Percentiles rank a stretch among this genome's conserved stretches.
These are phyloP conservation scores for Nicotiana sylvestris DNA, from an alignment of 257 asterid species.

Conservation along the genomic window DNA sequence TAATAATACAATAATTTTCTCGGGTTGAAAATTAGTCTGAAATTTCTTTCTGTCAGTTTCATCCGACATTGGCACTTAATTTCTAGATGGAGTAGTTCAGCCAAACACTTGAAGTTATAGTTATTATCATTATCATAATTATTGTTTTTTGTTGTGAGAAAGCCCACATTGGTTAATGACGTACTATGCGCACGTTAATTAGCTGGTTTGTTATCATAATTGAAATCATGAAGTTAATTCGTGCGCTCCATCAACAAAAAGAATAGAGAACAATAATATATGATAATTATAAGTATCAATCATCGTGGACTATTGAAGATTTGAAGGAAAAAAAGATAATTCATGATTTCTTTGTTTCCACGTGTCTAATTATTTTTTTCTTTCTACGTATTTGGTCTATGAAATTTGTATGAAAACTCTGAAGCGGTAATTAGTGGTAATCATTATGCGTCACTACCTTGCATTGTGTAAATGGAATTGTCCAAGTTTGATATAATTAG, in stretches of 20 bases:
- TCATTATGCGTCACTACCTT: not conserved
- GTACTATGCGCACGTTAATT: conserved; percentile 11
- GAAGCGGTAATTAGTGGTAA: not conserved
- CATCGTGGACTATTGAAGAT: not conserved
- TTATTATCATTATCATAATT: not conserved
- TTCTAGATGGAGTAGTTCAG: no score
- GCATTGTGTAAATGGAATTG: not conserved
- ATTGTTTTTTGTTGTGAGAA: not conserved
- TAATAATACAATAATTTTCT: no score
- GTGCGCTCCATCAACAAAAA: not conserved
- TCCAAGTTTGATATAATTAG: not conserved
- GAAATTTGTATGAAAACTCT: not conserved
- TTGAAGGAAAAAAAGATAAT: not conserved
- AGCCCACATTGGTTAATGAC: not conserved
- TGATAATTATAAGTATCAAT: not conserved
- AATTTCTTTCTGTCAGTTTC: no score
- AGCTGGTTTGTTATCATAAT: conserved; percentile 6
- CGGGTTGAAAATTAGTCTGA: no score
- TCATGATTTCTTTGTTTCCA: not conserved
- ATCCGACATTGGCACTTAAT: no score
- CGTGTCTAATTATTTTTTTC: not conserved
- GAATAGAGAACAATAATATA: not conserved
- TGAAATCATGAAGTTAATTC: conserved; percentile 5
- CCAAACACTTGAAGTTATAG: not conserved
- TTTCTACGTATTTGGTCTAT: not conserved